Conservation (phyloP, 805 yeast genomes). For the Wickerhamomyces tratensis region DNA sequence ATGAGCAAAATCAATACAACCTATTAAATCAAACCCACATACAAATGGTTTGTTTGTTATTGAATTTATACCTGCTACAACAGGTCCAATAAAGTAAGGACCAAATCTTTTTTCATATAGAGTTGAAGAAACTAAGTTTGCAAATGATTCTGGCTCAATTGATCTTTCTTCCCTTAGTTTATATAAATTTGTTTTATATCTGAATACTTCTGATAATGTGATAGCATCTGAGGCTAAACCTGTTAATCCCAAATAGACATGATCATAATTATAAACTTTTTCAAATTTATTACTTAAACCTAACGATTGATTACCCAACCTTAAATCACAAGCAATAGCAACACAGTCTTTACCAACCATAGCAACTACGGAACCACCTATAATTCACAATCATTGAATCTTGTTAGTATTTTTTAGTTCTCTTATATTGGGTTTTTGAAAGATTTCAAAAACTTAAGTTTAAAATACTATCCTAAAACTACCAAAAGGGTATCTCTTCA, state of each 20-base stretch:
- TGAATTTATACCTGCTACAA: constrained; percentile 90
- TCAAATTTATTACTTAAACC: constrained; percentile 92
- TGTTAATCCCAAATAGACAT: constrained; percentile 83
- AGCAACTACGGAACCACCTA: constrained; percentile 94
- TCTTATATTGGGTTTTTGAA: too few relatives aligned
- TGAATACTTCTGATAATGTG: constrained; percentile 73
- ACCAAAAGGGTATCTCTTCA: too few relatives aligned
- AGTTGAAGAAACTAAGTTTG: constrained; percentile 84
- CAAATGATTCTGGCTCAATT: constrained; percentile 90
- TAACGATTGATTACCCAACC: constrained; percentile 87
- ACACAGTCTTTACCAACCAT: constrained; percentile 98
- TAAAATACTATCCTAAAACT: too few relatives aligned
- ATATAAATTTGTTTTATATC: constrained; percentile 80
- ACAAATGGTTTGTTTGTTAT: constrained; percentile 79
- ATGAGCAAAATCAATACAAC: constrained; percentile 90
- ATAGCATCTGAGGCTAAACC: constrained; percentile 93
- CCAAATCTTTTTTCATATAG: constrained; percentile 89
- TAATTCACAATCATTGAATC: neutral
- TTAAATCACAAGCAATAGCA: constrained; percentile 92
- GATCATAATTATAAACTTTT: constrained; percentile 79
- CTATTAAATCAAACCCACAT: constrained; percentile 93
- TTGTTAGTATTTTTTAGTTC: constrained; percentile 8
- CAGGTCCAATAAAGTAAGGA: constrained; percentile 94
- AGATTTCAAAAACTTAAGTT: too few relatives aligned
- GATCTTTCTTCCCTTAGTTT: constrained; percentile 84